phyloP scores from a whole-genome alignment of 2,329 filamentous ascomycete species.

The Verticillium dahliae region DNA sequence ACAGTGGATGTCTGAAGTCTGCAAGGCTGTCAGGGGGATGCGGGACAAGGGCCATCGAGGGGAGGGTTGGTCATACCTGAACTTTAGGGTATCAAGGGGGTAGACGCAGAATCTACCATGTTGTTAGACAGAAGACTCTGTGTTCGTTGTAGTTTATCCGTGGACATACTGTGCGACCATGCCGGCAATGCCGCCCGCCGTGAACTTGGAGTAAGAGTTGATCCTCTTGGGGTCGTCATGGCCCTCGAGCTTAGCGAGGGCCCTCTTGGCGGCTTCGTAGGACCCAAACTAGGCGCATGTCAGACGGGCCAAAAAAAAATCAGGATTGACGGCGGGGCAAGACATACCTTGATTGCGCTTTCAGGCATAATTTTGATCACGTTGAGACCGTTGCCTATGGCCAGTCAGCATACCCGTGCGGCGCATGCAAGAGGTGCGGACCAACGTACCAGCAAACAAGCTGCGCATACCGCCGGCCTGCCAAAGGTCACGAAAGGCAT shows the following conservation, averaged over 20 bases:
- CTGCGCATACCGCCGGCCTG: slow-evolving; percentile 78
- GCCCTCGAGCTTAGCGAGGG: slow-evolving; percentile 79
- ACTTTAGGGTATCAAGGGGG: slow-evolving; percentile 78
- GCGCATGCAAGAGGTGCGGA: background rate
- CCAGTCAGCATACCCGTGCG: background rate
- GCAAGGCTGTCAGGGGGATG: slow-evolving; percentile 28
- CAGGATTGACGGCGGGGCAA: background rate
- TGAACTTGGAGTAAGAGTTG: slow-evolving; percentile 78
- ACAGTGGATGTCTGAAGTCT: slow-evolving; percentile 95
- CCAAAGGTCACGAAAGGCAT: slow-evolving; percentile 75
- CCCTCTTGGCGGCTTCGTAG: slow-evolving; percentile 90
- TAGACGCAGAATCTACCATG: slow-evolving; percentile 77
- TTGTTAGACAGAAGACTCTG: background rate
- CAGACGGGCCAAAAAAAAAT: background rate
- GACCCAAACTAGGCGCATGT: slow-evolving; percentile 69
- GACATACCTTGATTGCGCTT: slow-evolving; percentile 74
- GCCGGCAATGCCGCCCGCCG: slow-evolving; percentile 83
- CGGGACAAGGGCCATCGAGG: background rate
- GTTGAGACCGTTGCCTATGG: slow-evolving; percentile 84
- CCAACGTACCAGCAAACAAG: slow-evolving; percentile 76
- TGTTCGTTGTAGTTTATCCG: background rate
- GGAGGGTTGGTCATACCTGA: slow-evolving; percentile 30
- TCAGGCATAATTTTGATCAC: slow-evolving; percentile 98
- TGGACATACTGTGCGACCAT: slow-evolving; percentile 79
- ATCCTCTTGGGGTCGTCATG: slow-evolving; percentile 76